Base-by-base conservation (phyloP, 257 asterid genomes). In the Salvia rosmarinus region DNA sequence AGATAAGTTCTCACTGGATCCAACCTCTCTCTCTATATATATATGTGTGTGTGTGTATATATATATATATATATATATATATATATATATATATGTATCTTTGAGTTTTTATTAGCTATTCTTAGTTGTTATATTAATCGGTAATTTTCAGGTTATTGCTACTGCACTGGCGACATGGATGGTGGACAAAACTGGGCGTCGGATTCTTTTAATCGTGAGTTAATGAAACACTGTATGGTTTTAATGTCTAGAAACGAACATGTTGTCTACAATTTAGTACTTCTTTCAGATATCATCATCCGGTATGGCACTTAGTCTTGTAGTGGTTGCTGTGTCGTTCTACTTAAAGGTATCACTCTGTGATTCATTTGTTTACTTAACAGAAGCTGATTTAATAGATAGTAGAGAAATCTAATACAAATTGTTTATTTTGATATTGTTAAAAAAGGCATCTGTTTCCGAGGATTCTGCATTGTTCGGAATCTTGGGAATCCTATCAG, bases 111-210 rank as follows among this genome's bases (percentile, higher is more conserved):
- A 20, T 56, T 37, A 32, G 57, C 70, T 69, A 20, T 32, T 43
- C n/a, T n/a, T 39, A 75, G 32, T 56, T 19, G 6, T 49, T 50
- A 51, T 20, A 49, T 17, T 47, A 70, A 46, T 6, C 10, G 65
- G 11, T 52, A 16, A 42, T 78, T 16, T 78, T 74, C 79, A 93
- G 99, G 99, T 95, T 69, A 79, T 91, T 83, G 99, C 99, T 56
- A 95, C 99, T 46, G 96, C 85, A 65, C 81, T 95, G 62, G 75
- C 98, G 49, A 87, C 96, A 68, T 95, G 99, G 99, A 81, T 91
- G 85, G 89, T 88, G 76, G 99, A 95, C 88, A 89, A 84, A 89
- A 81, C 96, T 4, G 99, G 99, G 64, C 98, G 98, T 64, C 82
- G 99, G 83, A 74, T 95, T 82, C 87, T 91, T 49, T 85, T 95